These are phyloP conservation scores for Rutidosis leptorrhynchoides DNA, from an alignment of 129 eudicot genomes.

Conservation along the genomic window DNA sequence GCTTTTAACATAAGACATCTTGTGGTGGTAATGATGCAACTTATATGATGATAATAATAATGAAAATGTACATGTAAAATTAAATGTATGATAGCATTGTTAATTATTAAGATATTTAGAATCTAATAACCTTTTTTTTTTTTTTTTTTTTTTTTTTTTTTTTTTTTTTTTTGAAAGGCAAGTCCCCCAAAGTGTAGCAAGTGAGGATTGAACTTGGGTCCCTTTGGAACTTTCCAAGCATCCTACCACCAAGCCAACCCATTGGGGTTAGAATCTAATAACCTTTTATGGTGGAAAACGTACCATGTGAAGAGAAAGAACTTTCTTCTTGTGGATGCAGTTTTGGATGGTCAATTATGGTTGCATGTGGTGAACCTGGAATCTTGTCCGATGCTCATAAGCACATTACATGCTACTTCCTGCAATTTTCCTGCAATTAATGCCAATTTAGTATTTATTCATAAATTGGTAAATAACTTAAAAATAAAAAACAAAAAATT, in stretches of 20 bases:
- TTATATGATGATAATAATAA: not conserved
- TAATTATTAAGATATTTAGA: not conserved
- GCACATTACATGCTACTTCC: slow-evolving; percentile 36
- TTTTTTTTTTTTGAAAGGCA: no score
- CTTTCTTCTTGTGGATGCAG: slow-evolving; percentile 16
- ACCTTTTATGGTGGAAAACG: not conserved
- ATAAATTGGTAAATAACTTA: not conserved
- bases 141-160: no score
- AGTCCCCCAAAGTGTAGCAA: no score
- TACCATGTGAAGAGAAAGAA: not conserved
- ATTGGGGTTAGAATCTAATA: no score
- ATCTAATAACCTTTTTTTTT: not conserved
- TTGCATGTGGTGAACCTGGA: slow-evolving; percentile 27
- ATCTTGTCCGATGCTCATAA: slow-evolving; percentile 31
- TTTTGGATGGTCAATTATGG: slow-evolving; percentile 17
- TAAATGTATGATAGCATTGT: not conserved
- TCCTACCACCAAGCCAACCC: no score
- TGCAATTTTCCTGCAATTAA: slow-evolving; percentile 35
- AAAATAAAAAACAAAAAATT: no score
- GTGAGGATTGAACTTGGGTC: no score
- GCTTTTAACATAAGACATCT: no score
- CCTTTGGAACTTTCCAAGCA: no score
- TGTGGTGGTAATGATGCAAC: not conserved
- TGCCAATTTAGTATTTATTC: not conserved
- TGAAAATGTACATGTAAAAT: not conserved